Evolutionary conservation across 345 rosid genomes (phyloP).

Genomic region (Pelargonium nanum): DNA sequence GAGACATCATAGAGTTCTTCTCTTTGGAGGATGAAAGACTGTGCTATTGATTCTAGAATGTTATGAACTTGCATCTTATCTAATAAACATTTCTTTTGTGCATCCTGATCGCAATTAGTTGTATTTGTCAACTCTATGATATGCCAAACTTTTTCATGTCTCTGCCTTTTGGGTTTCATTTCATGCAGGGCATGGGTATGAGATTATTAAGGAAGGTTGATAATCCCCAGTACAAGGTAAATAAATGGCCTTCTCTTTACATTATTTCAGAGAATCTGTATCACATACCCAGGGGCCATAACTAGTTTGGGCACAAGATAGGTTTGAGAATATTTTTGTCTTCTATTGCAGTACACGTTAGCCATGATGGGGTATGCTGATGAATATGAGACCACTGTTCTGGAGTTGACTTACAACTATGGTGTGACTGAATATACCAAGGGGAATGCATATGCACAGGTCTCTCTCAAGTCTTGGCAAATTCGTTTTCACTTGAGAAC

Average conservation of each 20-base stretch:
- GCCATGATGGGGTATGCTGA: slow-evolving; percentile 92
- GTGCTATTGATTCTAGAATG: too few species aligned
- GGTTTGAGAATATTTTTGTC: not conserved
- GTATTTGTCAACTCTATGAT: too few species aligned
- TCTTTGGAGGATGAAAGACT: too few species aligned
- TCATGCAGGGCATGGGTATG: slow-evolving; percentile 78
- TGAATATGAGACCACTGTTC: slow-evolving; percentile 63
- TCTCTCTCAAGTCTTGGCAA: slow-evolving; percentile 7
- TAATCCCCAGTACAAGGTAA: slow-evolving; percentile 72
- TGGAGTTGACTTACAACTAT: slow-evolving; percentile 78
- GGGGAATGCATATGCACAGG: slow-evolving; percentile 94
- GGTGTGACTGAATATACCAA: slow-evolving; percentile 86
- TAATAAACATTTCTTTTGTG: too few species aligned
- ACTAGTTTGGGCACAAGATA: too few species aligned
- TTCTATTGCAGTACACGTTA: slow-evolving; percentile 45
- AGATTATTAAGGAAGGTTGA: slow-evolving; percentile 57
- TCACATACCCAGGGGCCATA: not conserved
- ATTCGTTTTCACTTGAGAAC: not conserved
- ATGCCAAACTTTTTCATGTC: too few species aligned
- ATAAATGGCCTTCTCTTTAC: slow-evolving; percentile 1
- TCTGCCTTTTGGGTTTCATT: not conserved
- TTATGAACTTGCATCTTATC: too few species aligned
- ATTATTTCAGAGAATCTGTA: not conserved
- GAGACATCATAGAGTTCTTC: too few species aligned
- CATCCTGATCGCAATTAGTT: too few species aligned